These are phyloP conservation scores for Trichoderma sp. DNA, from an alignment of 2,329 filamentous ascomycete genomes.

Conservation along the genomic window DNA sequence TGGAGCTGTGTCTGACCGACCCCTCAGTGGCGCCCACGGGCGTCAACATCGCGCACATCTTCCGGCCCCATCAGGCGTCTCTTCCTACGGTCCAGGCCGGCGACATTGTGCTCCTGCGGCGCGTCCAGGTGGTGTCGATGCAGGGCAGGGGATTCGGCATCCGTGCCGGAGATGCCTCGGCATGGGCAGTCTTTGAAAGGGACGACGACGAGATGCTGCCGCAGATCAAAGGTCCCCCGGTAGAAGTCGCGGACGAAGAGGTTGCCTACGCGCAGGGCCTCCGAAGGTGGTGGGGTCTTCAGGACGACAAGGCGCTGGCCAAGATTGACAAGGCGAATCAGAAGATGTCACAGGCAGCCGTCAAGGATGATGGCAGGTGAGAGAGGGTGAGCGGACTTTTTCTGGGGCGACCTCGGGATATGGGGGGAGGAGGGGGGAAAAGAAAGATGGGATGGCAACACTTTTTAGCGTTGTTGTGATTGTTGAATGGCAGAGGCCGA, in stretches of 20 bases:
- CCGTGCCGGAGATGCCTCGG: constrained; percentile 51
- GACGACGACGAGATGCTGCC: constrained; percentile 39
- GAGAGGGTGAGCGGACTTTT: not conserved
- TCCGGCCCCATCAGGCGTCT: constrained; percentile 55
- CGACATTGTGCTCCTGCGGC: constrained; percentile 56
- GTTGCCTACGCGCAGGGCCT: constrained; percentile 47
- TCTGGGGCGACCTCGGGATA: not conserved
- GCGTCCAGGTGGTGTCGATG: constrained; percentile 53
- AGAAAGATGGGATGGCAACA: not conserved
- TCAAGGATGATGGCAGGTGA: constrained; percentile 28
- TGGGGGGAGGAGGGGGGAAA: not conserved
- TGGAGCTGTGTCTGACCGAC: constrained; percentile 57
- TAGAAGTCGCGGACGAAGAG: constrained; percentile 54
- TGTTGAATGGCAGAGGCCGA: not conserved
- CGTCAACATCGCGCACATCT: constrained; percentile 55
- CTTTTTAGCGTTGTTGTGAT: not conserved
- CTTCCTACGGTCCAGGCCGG: constrained; percentile 54
- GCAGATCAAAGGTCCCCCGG: constrained; percentile 58
- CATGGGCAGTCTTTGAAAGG: constrained; percentile 60
- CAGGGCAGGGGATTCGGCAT: constrained; percentile 55
- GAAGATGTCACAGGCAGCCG: constrained; percentile 31
- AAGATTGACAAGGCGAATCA: constrained; percentile 49
- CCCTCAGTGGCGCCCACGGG: constrained; percentile 48
- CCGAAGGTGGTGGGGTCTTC: constrained; percentile 46
- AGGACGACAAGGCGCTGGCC: constrained; percentile 45